Percentiles rank a stretch among this genome's conserved stretches.
phyloP scores from a whole-genome alignment of 1,139 yeast species.

The Diutina rugosa region DNA sequence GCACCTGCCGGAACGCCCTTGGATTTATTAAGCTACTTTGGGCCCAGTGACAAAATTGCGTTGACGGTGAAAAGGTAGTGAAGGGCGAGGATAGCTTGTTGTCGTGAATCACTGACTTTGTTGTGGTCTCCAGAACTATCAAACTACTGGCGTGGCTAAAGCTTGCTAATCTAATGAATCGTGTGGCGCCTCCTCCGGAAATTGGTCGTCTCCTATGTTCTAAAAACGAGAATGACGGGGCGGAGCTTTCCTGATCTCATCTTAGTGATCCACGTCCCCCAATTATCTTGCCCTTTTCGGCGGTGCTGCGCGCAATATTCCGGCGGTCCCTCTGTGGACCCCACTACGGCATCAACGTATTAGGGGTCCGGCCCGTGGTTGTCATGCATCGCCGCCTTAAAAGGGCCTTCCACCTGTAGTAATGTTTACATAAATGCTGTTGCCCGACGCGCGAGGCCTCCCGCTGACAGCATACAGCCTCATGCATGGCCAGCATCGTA shows the following conservation, averaged over 20 bases:
- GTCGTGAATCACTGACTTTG: no score
- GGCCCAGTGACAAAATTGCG: background rate
- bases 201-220: background rate
- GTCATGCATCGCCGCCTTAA: background rate
- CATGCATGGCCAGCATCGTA: background rate
- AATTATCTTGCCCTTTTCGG: background rate
- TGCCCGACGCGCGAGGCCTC: background rate
- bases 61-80: background rate
- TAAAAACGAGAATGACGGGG: background rate
- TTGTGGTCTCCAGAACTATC: no score
- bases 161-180: background rate
- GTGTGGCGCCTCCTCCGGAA: background rate
- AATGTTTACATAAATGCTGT: background rate
- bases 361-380: background rate
- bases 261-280: background rate
- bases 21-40: background rate
- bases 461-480: background rate
- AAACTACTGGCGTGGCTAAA: no score
- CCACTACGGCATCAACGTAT: background rate
- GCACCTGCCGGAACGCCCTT: background rate
- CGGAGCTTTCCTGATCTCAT: background rate
- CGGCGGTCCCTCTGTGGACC: background rate
- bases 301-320: background rate
- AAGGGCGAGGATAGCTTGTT: background rate
- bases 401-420: background rate